A percentile compares a stretch with the other conserved stretches of the same genome.
phyloP scores from a whole-genome alignment of 2,329 filamentous ascomycete species.

The Colletotrichum theobromicola region DNA sequence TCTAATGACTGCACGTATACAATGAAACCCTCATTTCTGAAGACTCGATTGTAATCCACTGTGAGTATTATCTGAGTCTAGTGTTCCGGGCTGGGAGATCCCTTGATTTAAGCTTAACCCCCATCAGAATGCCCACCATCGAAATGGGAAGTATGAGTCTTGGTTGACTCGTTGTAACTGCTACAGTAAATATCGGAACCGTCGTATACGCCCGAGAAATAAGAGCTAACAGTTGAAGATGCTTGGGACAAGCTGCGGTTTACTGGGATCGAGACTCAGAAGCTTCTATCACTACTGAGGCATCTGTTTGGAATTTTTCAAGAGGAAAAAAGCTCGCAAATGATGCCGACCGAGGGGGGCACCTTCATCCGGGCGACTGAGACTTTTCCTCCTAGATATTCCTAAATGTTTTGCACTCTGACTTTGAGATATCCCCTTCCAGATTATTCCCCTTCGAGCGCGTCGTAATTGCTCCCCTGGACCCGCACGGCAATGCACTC shows the following conservation, averaged over 20 bases:
- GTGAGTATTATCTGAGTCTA: too few species aligned
- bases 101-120: neutral
- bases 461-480: neutral
- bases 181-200: neutral
- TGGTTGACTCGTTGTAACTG: neutral
- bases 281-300: neutral
- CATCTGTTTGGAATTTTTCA: neutral
- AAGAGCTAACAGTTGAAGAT: neutral
- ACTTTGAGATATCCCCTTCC: neutral
- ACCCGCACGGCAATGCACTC: neutral
- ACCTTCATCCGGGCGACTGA: rapidly evolving
- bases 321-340: too few species aligned
- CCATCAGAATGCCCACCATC: neutral
- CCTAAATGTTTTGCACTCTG: neutral
- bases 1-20: neutral
- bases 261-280: rapidly evolving
- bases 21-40: neutral
- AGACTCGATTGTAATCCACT: neutral
- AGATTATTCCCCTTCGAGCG: neutral
- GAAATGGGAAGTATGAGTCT: neutral
- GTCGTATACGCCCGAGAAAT: neutral
- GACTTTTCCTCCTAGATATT: neutral
- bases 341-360: neutral
- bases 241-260: neutral
- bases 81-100: rapidly evolving